Conservation (phyloP, 352 stramenopile species). For the Phytophthora multivora region DNA sequence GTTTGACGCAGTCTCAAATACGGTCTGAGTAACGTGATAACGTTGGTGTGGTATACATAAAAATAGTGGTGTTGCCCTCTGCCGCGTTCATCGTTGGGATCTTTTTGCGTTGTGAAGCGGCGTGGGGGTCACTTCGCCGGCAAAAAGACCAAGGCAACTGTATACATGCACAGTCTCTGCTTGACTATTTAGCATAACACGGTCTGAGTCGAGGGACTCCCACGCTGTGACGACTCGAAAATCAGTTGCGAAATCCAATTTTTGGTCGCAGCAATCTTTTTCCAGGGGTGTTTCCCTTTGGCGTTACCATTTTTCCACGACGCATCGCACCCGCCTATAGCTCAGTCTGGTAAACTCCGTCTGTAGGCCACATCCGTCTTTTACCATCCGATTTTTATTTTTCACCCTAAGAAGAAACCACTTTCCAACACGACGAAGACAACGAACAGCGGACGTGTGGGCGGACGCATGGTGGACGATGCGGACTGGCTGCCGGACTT, state of each 20-base stretch:
- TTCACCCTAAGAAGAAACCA: constrained; percentile 12
- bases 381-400: constrained; percentile 9
- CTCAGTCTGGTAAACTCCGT: constrained; percentile 3
- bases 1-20: no score
- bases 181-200: constrained; percentile 1
- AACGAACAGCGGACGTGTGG: constrained; percentile 3
- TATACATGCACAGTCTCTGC: no score
- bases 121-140: no score
- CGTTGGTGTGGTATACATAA: no score
- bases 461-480: constrained; percentile 37
- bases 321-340: not conserved
- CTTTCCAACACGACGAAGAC: not conserved
- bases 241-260: constrained; percentile 27
- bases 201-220: constrained; percentile 5
- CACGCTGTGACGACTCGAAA: constrained; percentile 9
- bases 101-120: no score
- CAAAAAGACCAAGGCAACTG: no score
- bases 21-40: no score
- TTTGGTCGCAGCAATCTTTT: constrained; percentile 23
- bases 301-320: not conserved
- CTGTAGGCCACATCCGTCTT: not conserved
- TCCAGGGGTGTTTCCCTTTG: constrained; percentile 11
- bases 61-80: no score
- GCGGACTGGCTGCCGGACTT: constrained; percentile 61
- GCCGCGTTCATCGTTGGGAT: no score